Percentiles rank a stretch among this genome's conserved stretches.
Conservation (phyloP, 139 green algal genomes). For the Desmodesmus armatus region DNA sequence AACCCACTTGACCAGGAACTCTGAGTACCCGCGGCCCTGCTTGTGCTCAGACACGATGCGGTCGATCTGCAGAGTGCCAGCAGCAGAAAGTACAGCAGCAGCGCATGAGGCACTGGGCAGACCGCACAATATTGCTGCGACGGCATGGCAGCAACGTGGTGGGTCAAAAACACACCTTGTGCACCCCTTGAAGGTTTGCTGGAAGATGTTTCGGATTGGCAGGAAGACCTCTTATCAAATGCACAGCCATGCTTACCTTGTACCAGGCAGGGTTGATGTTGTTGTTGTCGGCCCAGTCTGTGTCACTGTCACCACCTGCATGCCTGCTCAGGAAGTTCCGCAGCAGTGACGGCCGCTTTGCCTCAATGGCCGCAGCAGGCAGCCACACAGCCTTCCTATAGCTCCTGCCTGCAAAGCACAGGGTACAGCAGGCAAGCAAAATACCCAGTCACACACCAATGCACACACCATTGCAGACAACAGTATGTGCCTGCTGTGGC, state of each 20-base stretch:
- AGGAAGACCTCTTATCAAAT: too few species aligned
- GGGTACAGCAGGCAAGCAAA: neutral
- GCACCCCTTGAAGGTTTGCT: too few species aligned
- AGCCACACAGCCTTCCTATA: slow-evolving; percentile 52
- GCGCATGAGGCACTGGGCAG: too few species aligned
- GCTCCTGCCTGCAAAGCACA: slow-evolving; percentile 53
- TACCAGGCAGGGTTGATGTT: slow-evolving; percentile 32
- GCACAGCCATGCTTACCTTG: slow-evolving; percentile 27
- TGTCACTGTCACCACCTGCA: neutral
- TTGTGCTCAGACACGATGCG: slow-evolving; percentile 4
- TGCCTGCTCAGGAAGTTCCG: slow-evolving; percentile 50
- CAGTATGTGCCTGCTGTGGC: neutral
- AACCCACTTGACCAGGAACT: slow-evolving; percentile 79
- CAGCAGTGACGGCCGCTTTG: slow-evolving; percentile 20
- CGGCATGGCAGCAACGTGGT: too few species aligned
- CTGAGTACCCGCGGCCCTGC: slow-evolving; percentile 2
- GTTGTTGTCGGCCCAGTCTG: neutral
- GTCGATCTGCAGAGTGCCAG: slow-evolving; percentile 38
- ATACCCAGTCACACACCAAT: neutral
- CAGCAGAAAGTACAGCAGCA: neutral
- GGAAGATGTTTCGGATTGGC: neutral
- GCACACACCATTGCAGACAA: too few species aligned
- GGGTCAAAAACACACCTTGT: too few species aligned
- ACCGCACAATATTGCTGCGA: too few species aligned
- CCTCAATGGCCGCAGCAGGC: neutral